Base-by-base conservation (phyloP, 192 early-diverging fungal genomes). In the Coemansia sp. region DNA sequence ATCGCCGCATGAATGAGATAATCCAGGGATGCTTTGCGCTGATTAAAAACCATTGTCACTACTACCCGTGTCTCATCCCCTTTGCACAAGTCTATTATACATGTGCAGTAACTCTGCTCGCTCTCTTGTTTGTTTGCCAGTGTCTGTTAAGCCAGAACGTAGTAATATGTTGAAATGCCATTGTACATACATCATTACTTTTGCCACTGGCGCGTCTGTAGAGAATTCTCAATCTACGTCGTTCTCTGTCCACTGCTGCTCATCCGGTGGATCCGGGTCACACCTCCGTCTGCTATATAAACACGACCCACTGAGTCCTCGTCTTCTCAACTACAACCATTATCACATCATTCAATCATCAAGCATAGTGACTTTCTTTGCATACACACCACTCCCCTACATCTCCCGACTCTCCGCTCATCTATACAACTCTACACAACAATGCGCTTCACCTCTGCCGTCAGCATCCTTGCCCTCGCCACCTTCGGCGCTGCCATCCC, bases 381-480 rank as follows among this genome's bases (percentile, higher is more conserved):
- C n/a, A 22, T 18, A 47, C 46, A 47, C 46, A 17, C 33, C n/a
- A 19, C 23, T 12, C 6, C 9, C 22, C 9, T 17, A 2, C 39
- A 19, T 19, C 18, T 17, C n/a, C 30, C 25, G 22, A 12, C 18
- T 21, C 4, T 9, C 41, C 11, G 7, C 37, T 22, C 34, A 45
- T 54, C 34, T 10, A 13, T 37, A 15, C 34, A 17, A 34, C 33
- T 21, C 14, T 7, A 30, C 18, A 15, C 33, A 44, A 62, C 50
- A n/a, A 78, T 78, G 74, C 74, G 68, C 33, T 67, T 71, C 51
- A 53, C 56, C 58, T 45, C 64, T 27, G 40, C 62, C 30, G 45
- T 64, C 39, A 58, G 68, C 23, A 17, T 66, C 41, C 44, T 69
- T 50, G 61, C 60, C 21, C 53, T 63, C 33, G 73, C 57, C 37